Base-by-base conservation (phyloP, 2,329 filamentous ascomycete species). In the Fusarium kyushuense region DNA sequence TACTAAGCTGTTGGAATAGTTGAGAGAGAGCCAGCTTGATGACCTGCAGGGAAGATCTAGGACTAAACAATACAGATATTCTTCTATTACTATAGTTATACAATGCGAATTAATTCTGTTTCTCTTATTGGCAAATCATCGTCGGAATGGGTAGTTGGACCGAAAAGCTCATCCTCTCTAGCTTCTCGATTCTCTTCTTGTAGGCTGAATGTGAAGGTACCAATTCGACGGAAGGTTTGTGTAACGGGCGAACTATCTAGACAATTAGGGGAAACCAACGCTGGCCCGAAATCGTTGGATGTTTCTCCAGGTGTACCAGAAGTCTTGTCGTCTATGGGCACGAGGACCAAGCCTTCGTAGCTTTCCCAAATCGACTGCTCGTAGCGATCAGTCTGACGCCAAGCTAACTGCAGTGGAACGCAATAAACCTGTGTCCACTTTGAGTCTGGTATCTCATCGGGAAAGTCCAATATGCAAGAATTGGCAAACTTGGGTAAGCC, bases 321-420 rank as follows among this genome's bases (percentile, higher is more conserved):
- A 42, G 16, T 17, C 9, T 33, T 5, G 35, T 38, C 12, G 12
- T 6, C 12, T 8, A 13, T 5, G 0, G 27, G 12, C 1, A 48
- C 3, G 6, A 58, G 21, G 2, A 58, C 14, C 3, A 58, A 21
- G 1, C 56, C 56, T 19, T 58, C 56, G 1, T 58, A 58, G 13
- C 38, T 58, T 13, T 58, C 56, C 56, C 56, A 58, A 2, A 58
- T n/a, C 1, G 56, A 21, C 12, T 58, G 56, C 6, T 58, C 56
- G 2, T 58, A 58, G 3, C 56, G 53, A 41, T 58, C 56, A 1
- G 56, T 58, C 21, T 58, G 53, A 29, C 56, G 35, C n/a, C 35
- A 38, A 0, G 53, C 56, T 1, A 58, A 16, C 14, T 58, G 56
- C 1, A 58, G 27, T 7, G 56, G 56, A 0, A 58, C 23, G 1